Percentiles rank a stretch among this genome's conserved stretches.
These are phyloP conservation scores for Nicotiana paniculata DNA, from an alignment of 257 asterid species.

Conservation along the genomic window DNA sequence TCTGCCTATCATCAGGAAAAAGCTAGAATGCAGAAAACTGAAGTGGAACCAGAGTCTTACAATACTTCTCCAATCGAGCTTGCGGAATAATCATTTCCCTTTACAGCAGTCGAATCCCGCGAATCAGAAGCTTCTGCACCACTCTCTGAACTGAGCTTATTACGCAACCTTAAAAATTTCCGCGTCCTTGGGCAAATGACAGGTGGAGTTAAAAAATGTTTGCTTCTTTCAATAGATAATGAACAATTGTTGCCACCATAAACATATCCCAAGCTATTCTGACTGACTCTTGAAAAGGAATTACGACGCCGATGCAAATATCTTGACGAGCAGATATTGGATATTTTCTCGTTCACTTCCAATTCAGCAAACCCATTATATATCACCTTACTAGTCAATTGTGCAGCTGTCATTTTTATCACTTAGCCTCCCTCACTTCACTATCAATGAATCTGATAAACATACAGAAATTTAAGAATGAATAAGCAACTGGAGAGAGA, in stretches of 20 bases:
- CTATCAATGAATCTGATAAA: constrained; percentile 4
- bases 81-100: constrained; percentile 16
- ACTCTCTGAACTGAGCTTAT: constrained; percentile 30
- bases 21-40: neutral
- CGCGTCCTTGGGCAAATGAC: constrained; percentile 28
- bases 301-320: constrained; percentile 9
- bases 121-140: constrained; percentile 26
- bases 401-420: constrained; percentile 43
- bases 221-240: constrained; percentile 21
- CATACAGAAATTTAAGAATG: neutral
- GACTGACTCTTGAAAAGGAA: constrained; percentile 11
- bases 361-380: constrained; percentile 23
- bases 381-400: constrained; percentile 29
- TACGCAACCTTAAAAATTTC: constrained; percentile 18
- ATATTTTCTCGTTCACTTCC: constrained; percentile 5
- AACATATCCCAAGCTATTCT: constrained; percentile 13
- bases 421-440: neutral
- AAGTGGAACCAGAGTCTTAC: constrained; percentile 18
- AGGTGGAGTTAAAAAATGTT: constrained; percentile 21
- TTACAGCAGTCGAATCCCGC: constrained; percentile 18
- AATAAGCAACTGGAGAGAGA: neutral
- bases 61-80: constrained; percentile 18
- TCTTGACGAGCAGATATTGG: neutral
- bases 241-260: constrained; percentile 17
- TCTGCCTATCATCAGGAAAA: neutral